Percentiles rank a stretch among this genome's conserved stretches.
Evolutionary conservation across 2,329 filamentous ascomycete genomes (phyloP).

Genomic region (Fusarium subglutinans): DNA sequence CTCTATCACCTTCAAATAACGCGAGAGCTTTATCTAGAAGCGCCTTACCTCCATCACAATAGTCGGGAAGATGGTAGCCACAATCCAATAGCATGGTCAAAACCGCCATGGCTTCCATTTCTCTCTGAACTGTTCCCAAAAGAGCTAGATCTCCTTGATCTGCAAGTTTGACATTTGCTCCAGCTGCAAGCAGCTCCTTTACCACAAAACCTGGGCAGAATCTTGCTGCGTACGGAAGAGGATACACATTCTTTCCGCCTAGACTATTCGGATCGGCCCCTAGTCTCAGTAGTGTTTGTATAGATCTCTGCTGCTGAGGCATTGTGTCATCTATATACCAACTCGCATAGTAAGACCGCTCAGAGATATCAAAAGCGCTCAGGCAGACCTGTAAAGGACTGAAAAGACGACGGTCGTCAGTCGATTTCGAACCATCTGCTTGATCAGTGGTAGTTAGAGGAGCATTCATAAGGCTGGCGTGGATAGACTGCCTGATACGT

Average conservation of each 20-base stretch:
- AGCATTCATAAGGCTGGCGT: too few species aligned
- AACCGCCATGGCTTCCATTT: not conserved
- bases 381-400: not conserved
- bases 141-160: not conserved
- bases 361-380: not conserved
- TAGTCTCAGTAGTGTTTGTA: not conserved
- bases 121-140: not conserved
- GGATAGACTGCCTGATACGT: not conserved
- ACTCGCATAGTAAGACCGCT: not conserved
- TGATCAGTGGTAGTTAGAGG: not conserved
- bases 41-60: not conserved
- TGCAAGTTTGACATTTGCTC: not conserved
- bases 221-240: not conserved
- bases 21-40: not conserved
- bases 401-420: rapidly evolving
- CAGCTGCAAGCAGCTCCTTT: constrained; percentile 4
- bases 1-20: not conserved
- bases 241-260: not conserved
- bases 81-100: not conserved
- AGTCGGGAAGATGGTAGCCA: not conserved
- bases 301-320: not conserved
- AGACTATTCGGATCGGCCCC: constrained; percentile 3
- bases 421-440: too few species aligned
- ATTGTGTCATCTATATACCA: not conserved
- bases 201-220: not conserved